phyloP scores from a whole-genome alignment of 2,329 filamentous ascomycete genomes.

The Penicillium sp. region DNA sequence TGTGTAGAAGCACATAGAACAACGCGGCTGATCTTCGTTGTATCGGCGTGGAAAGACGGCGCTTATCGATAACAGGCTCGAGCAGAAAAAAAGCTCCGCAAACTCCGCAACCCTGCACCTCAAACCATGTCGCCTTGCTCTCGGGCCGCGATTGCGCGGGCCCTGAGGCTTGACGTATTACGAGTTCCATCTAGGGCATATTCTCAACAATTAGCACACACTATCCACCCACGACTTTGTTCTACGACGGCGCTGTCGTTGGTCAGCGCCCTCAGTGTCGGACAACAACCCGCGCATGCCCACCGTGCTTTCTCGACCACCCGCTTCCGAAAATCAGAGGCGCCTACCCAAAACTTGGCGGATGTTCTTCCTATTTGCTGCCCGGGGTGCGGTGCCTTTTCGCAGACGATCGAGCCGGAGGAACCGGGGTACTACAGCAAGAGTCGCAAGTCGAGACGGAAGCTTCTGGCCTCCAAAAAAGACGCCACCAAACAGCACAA shows the following conservation, averaged over 20 bases:
- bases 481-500: constrained; percentile 9
- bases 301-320: constrained; percentile 22
- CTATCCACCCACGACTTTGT: neutral
- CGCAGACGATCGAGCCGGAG: constrained; percentile 54
- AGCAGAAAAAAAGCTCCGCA: constrained; percentile 22
- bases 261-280: neutral
- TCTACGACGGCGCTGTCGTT: neutral
- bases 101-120: constrained; percentile 13
- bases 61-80: constrained; percentile 23
- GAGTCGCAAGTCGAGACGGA: constrained; percentile 49
- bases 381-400: constrained; percentile 62
- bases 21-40: neutral
- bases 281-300: neutral
- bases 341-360: constrained; percentile 10
- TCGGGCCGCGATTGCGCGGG: constrained; percentile 24
- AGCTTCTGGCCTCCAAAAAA: constrained; percentile 27
- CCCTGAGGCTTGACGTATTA: constrained; percentile 8
- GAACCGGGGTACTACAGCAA: constrained; percentile 59
- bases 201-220: neutral
- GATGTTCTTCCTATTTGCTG: constrained; percentile 52
- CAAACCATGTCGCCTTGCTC: constrained; percentile 29
- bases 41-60: constrained; percentile 17
- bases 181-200: neutral
- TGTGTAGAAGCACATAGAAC: neutral
- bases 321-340: constrained; percentile 4